phyloP scores from a whole-genome alignment of 306 rosid species.

The Amphicarpaea edgeworthii region DNA sequence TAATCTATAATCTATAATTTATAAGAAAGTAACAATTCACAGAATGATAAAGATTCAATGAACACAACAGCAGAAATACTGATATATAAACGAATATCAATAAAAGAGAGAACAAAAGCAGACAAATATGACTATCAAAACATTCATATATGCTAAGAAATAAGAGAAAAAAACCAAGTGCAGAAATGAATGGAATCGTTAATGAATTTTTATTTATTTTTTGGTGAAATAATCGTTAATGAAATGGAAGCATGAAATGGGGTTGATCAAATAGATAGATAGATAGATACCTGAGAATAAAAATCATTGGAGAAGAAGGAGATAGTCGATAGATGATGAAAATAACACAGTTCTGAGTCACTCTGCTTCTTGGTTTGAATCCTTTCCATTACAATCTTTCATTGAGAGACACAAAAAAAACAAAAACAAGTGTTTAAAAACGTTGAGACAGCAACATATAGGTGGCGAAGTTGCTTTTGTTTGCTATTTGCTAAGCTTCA shows the following conservation, averaged over 20 bases:
- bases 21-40: neutral
- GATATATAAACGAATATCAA: neutral
- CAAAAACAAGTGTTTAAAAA: neutral
- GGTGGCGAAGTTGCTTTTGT: slow-evolving; percentile 38
- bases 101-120: neutral
- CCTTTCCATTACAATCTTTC: neutral
- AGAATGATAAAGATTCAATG: neutral
- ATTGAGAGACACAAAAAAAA: neutral
- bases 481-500: slow-evolving; percentile 8
- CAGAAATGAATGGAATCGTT: neutral
- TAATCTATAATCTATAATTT: neutral
- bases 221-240: too few species aligned
- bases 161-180: neutral
- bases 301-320: neutral
- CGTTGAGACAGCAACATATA: neutral
- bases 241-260: neutral
- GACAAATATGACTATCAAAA: neutral
- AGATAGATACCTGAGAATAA: slow-evolving; percentile 11
- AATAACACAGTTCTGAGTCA: neutral
- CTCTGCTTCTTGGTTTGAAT: too few species aligned
- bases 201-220: too few species aligned
- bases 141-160: neutral
- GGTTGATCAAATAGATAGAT: too few species aligned
- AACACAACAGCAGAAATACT: neutral
- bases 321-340: neutral